Percentiles rank a stretch among this genome's conserved stretches.
phyloP scores from a whole-genome alignment of 345 rosid species.

The Camelina hispida region DNA sequence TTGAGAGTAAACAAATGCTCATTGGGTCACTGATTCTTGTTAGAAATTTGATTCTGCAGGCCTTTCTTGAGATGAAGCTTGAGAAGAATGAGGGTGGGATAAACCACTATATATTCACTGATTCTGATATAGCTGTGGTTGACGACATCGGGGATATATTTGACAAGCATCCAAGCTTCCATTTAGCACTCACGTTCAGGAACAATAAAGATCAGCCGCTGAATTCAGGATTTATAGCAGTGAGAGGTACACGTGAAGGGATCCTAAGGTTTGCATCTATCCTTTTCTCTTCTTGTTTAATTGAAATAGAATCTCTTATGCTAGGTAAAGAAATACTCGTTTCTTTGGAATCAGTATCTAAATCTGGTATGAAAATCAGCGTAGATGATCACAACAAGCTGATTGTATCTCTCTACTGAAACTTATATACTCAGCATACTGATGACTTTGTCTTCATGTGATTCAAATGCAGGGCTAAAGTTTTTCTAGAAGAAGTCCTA shows the following conservation, averaged over 20 bases:
- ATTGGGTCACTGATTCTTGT: neutral
- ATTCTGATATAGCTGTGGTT: constrained; percentile 86
- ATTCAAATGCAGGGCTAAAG: constrained; percentile 67
- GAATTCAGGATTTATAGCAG: constrained; percentile 94
- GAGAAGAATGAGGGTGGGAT: constrained; percentile 51
- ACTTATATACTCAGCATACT: neutral
- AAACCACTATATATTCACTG: constrained; percentile 80
- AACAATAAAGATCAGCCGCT: constrained; percentile 95
- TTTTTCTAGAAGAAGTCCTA: constrained; percentile 65
- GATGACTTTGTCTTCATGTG: constrained; percentile 8
- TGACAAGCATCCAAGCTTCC: constrained; percentile 60
- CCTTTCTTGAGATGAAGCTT: constrained; percentile 68
- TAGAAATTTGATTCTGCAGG: constrained; percentile 46
- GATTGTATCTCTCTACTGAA: neutral
- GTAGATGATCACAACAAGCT: neutral
- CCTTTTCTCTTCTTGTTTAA: constrained; percentile 14
- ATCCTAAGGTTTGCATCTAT: constrained; percentile 59
- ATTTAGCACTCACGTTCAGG: constrained; percentile 87
- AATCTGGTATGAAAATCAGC: neutral
- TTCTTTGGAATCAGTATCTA: neutral
- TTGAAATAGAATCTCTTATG: constrained; percentile 4
- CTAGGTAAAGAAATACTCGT: neutral
- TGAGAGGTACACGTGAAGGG: constrained; percentile 83
- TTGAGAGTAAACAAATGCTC: neutral
- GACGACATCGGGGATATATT: constrained; percentile 71